Conservation (phyloP, 2,329 filamentous ascomycete genomes). For the Pestalotiopsis sp. region DNA sequence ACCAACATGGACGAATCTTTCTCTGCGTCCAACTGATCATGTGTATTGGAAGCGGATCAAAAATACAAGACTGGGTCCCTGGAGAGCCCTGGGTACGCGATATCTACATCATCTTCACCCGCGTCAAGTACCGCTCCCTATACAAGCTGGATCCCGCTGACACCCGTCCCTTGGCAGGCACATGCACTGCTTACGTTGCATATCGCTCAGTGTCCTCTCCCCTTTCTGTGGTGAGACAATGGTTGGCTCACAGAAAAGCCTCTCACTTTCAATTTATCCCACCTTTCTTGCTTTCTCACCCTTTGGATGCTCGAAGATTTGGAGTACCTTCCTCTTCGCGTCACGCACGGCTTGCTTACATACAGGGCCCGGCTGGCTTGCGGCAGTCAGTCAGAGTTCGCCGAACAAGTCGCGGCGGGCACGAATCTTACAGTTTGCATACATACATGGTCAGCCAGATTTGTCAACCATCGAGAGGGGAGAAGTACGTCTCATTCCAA, state of each 20-base stretch:
- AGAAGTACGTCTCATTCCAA: background rate
- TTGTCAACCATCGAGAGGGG: background rate
- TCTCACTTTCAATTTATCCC: background rate
- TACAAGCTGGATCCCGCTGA: background rate
- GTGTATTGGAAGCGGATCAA: too few relatives aligned
- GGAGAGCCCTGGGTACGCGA: background rate
- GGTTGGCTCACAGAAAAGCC: background rate
- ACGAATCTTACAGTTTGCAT: background rate
- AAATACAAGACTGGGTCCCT: too few relatives aligned
- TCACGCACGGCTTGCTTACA: background rate
- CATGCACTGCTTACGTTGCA: conserved; percentile 1
- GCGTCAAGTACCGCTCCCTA: background rate
- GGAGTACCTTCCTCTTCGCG: background rate
- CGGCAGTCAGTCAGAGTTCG: background rate
- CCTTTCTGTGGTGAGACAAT: background rate
- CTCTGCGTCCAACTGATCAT: too few relatives aligned
- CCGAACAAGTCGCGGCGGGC: background rate
- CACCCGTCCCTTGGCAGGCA: background rate
- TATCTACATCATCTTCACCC: background rate
- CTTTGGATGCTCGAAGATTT: background rate
- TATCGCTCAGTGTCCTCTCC: background rate
- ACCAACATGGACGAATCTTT: too few relatives aligned
- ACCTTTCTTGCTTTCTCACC: background rate
- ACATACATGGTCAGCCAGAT: background rate
- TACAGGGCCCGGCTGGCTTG: background rate